Base-by-base conservation (phyloP, 148 eudicot genomes). In the Fallopia convolvulus region DNA sequence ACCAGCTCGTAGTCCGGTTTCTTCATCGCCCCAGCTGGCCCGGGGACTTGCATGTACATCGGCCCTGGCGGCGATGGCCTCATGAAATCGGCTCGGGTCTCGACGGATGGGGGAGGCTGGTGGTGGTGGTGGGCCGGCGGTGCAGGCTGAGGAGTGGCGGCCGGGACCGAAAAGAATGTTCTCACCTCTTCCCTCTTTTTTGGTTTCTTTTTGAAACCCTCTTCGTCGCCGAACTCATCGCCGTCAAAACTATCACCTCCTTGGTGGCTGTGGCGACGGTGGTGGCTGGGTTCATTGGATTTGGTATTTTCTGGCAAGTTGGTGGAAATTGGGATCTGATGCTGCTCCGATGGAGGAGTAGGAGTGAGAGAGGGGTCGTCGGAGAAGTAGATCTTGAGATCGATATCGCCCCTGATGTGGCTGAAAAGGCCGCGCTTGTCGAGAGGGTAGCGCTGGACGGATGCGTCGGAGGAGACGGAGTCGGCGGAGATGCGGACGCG, bases 391-490 rank as follows among this genome's bases (percentile, higher is more conserved):
- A 92, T 47, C 74, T 72, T 90, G 32, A 95, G 79, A 1, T 88
- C 87, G 23, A 95, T 91, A 68, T 95, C 99, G 0, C 99, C 99
- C 40, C 83, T 91, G 72, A 95, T 83, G 79, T 90, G 88, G 21
- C 97, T 92, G 74, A 93, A 92, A 55, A 88, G 9, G 4, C 97
- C 93, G 48, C 93, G 83, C 71, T 95, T 95, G 63, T 95, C 97
- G 14, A 95, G 92, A 0, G 99, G 97, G 83, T 91, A 95, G 13
- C 94, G 79, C 40, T 88, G 92, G 7, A 84, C 87, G 8, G 23
- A 6, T 8, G 92, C 84, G 14, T 85, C 86, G 15, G 81, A 46
- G 70, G 88, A 84, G 3, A 95, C 86, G 7, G 87, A 86, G 20
- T 41, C 77, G 56, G 90, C 97, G 4, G 97, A 88, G 50, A 95